phyloP scores from a whole-genome alignment of 75 land plant genomes.

The Adiantum capillusveneris region DNA sequence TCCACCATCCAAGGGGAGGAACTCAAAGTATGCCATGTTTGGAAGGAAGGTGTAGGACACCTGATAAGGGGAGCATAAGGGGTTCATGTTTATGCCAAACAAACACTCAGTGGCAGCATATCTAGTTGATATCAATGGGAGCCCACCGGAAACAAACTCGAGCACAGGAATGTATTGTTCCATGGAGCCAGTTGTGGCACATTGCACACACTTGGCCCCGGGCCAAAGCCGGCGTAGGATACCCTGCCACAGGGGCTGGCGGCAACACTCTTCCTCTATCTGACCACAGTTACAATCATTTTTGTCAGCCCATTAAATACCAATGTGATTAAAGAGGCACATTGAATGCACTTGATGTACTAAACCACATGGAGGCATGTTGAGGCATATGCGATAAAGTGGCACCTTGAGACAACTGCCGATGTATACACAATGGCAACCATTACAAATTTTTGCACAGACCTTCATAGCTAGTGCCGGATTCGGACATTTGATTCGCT shows the following conservation, averaged over 20 bases:
- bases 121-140: slow-evolving; percentile 65
- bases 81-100: slow-evolving; percentile 68
- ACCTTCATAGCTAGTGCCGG: too few species aligned
- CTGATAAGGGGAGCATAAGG: slow-evolving; percentile 40
- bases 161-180: slow-evolving; percentile 57
- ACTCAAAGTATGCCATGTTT: slow-evolving; percentile 75
- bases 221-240: slow-evolving; percentile 65
- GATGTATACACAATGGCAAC: too few species aligned
- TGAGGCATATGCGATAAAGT: too few species aligned
- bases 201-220: slow-evolving; percentile 40
- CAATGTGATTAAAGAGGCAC: too few species aligned
- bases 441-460: too few species aligned
- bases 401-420: too few species aligned
- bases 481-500: too few species aligned
- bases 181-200: slow-evolving; percentile 72
- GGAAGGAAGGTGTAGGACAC: slow-evolving; percentile 73
- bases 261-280: too few species aligned
- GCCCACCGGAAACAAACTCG: slow-evolving; percentile 51
- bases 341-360: too few species aligned
- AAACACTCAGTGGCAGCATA: slow-evolving; percentile 80
- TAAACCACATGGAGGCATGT: too few species aligned
- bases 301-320: too few species aligned
- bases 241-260: slow-evolving; percentile 41
- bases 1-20: slow-evolving; percentile 33
- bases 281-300: too few species aligned